These are phyloP conservation scores for Eutypella sp. DNA, from an alignment of 2,329 filamentous ascomycete species.

Conservation along the genomic window DNA sequence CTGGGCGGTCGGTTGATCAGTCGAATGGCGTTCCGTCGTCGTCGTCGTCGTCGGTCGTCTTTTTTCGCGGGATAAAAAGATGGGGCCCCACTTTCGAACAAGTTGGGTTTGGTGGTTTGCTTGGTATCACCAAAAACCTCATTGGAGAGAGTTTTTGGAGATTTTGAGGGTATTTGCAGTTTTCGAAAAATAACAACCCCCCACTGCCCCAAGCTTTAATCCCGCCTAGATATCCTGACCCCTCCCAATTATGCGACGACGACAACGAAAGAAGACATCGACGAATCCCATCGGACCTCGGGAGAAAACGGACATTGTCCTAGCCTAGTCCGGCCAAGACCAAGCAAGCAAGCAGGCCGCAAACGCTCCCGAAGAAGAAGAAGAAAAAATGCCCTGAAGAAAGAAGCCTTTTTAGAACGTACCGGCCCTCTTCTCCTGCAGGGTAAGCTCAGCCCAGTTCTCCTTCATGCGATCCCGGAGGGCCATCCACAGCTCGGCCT, in stretches of 20 bases:
- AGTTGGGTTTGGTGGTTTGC: background rate
- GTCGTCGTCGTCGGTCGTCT: background rate
- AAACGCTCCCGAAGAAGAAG: background rate
- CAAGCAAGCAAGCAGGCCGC: background rate
- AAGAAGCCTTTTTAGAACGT: too few species aligned
- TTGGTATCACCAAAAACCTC: background rate
- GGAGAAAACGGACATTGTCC: too few species aligned
- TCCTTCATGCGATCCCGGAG: slow-evolving; percentile 98
- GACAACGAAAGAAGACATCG: too few species aligned
- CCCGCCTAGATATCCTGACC: too few species aligned
- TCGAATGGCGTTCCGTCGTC: too few species aligned
- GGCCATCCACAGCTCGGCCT: slow-evolving; percentile 98
- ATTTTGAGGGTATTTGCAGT: too few species aligned
- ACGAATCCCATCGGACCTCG: too few species aligned
- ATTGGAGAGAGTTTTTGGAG: too few species aligned
- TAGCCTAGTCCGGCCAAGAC: background rate
- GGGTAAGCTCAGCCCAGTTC: slow-evolving; percentile 90
- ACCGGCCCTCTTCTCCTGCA: slow-evolving; percentile 99
- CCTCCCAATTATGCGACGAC: too few species aligned
- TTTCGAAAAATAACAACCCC: too few species aligned
- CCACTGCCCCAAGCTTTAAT: too few species aligned
- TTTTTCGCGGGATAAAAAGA: slow-evolving; percentile 7
- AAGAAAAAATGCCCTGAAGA: slow-evolving; percentile 6
- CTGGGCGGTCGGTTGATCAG: too few species aligned
- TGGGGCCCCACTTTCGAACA: background rate